Evolutionary conservation across 495 filamentous ascomycete species (phyloP), one percentile per base, ranked within the genome.

Genomic region (Xylaria nigripes): DNA sequence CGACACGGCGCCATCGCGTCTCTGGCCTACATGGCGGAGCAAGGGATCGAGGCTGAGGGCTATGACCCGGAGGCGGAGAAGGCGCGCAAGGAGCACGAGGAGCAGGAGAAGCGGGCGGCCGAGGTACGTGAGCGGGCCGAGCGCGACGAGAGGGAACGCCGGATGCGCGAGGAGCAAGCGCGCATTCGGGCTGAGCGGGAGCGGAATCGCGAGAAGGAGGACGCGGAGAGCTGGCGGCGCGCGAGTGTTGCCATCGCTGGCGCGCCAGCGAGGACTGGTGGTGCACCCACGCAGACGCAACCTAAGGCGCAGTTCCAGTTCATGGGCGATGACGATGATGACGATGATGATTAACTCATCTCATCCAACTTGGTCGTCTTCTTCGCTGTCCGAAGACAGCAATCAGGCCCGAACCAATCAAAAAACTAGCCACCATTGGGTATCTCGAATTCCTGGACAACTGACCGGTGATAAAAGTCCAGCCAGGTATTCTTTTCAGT

Each of bases 1-100:
- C 76, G 79, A 34, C 65, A 70, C 30, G 86, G 86, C 30, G 83
- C 78, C 6, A 72, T 90, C 48, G 81, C 76, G 4, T 66, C 70
- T 29, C 77, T 84, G 22, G 79, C 84, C 55, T 64, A 66, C 22
- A 70, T 86, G 60, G 30, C 77, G 3, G 81, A 86, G 58, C 61
- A 72, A 34, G 83, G 82, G 1, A 70, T 75, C 52, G 80, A 86
- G 62, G 75, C 76, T 27, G 68, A 68, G 42, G 74, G 69, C 10
- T 79, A 81, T 68, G 80, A 78, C 54, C 77, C 74, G 22, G 76
- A 74, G 56, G 72, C 68, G 45, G 76, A 75, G 55, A 75, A 73
- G 45, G 67, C 64, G 51, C 62, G 61, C 8, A 68, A 70, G 52
- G 68, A 69, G 65, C 65, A 66, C 38, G 68, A 70, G 48, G 68